phyloP scores from a whole-genome alignment of 1,139 yeast species.

The Pichia cactophila region DNA sequence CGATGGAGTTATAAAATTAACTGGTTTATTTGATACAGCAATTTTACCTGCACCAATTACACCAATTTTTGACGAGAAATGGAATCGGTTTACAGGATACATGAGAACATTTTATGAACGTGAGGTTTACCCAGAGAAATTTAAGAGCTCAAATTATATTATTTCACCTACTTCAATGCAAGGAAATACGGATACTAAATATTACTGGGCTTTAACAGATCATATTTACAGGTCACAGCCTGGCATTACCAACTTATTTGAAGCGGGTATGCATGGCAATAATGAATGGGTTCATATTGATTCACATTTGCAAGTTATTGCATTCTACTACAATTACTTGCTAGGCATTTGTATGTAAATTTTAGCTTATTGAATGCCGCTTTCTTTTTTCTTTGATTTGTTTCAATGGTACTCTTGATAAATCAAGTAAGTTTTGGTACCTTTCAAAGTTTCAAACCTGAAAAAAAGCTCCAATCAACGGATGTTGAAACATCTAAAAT shows the following conservation, averaged over 20 bases:
- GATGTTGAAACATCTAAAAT: too few relatives aligned
- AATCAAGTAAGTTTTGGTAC: too few relatives aligned
- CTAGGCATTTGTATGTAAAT: conserved; percentile 5
- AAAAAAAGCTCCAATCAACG: too few relatives aligned
- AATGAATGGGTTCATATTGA: conserved; percentile 47
- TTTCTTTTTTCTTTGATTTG: too few relatives aligned
- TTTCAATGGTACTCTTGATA: too few relatives aligned
- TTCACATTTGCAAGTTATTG: conserved; percentile 49
- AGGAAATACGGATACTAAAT: conserved; percentile 78
- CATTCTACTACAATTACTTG: conserved; percentile 37
- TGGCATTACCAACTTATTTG: conserved; percentile 23
- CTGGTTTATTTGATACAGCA: conserved; percentile 10
- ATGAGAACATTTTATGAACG: conserved; percentile 43
- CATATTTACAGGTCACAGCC: conserved; percentile 61
- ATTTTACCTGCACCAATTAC: conserved; percentile 36
- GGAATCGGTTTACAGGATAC: conserved; percentile 39
- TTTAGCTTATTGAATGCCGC: too few relatives aligned
- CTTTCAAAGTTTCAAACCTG: too few relatives aligned
- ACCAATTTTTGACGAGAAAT: conserved; percentile 33
- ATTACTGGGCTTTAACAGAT: conserved; percentile 64
- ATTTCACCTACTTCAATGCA: conserved; percentile 62
- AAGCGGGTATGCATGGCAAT: conserved; percentile 42
- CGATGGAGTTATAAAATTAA: conserved; percentile 42
- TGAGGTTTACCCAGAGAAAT: conserved; percentile 34
- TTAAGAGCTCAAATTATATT: conserved; percentile 33